Evolutionary conservation across 2,329 filamentous ascomycete genomes (phyloP).

Genomic region (Graphium sp.): DNA sequence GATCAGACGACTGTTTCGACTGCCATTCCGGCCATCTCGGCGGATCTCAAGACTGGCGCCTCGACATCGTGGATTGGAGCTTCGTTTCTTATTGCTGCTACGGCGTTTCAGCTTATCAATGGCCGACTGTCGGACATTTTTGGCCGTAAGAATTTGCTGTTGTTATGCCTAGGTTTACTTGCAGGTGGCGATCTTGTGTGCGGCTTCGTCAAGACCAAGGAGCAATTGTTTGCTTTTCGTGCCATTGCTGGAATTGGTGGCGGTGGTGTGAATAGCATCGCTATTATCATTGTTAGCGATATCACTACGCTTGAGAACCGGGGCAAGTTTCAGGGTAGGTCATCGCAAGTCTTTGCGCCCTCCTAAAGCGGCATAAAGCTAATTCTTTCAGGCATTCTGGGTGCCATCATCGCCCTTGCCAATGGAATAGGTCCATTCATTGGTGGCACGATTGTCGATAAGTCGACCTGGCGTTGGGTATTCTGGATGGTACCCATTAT

Average conservation of each 20-base stretch:
- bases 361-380: background rate
- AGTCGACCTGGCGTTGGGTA: constrained; percentile 13
- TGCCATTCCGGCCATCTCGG: constrained; percentile 18
- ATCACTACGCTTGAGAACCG: constrained; percentile 17
- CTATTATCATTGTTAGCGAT: constrained; percentile 20
- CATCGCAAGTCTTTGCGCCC: background rate
- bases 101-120: constrained; percentile 17
- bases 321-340: constrained; percentile 13
- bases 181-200: constrained; percentile 13
- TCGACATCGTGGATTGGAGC: constrained; percentile 17
- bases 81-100: constrained; percentile 18
- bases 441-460: constrained; percentile 13
- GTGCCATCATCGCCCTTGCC: constrained; percentile 12
- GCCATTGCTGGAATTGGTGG: constrained; percentile 16
- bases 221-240: constrained; percentile 17
- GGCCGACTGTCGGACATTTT: constrained; percentile 18
- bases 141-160: constrained; percentile 15
- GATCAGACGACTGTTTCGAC: constrained; percentile 18
- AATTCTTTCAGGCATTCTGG: constrained; percentile 7
- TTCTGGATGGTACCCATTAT: constrained; percentile 12
- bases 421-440: constrained; percentile 20
- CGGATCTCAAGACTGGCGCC: constrained; percentile 12
- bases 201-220: constrained; percentile 13
- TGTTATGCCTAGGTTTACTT: constrained; percentile 13
- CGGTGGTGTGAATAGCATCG: constrained; percentile 16